Conservation (phyloP, 2,329 filamentous ascomycete species). For the Colletotrichum caudatum region DNA sequence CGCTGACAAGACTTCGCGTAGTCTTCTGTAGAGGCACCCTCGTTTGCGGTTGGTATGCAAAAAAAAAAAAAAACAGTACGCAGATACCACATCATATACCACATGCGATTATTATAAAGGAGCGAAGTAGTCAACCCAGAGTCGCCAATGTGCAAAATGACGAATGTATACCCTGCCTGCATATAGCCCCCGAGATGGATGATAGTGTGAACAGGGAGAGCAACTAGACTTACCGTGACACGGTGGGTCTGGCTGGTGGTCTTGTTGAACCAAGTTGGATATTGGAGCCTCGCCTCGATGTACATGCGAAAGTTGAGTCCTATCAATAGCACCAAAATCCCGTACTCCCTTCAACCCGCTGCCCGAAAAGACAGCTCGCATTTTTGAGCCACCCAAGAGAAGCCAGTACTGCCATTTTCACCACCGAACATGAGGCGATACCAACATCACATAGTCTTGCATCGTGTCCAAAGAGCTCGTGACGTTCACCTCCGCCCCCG, state of each 20-base stretch:
- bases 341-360: neutral
- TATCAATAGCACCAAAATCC: neutral
- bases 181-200: too few species aligned
- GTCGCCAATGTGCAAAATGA: neutral
- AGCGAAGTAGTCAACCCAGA: neutral
- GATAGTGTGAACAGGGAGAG: neutral
- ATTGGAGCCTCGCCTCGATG: slow-evolving; percentile 4
- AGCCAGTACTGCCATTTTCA: slow-evolving; percentile 11
- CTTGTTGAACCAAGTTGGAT: neutral
- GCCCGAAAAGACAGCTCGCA: slow-evolving; percentile 5
- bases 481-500: slow-evolving; percentile 19
- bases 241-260: too few species aligned
- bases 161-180: neutral
- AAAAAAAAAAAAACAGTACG: neutral
- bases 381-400: neutral
- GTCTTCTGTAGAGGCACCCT: too few species aligned
- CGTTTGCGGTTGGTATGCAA: neutral
- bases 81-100: neutral
- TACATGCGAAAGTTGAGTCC: slow-evolving; percentile 6
- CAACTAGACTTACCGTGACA: neutral
- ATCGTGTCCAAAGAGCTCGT: slow-evolving; percentile 15
- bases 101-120: too few species aligned
- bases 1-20: neutral
- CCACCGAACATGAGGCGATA: neutral
- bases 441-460: slow-evolving; percentile 5